These are phyloP conservation scores for Ascochyta rabiei DNA, from an alignment of 2,329 filamentous ascomycete species.

Conservation along the genomic window DNA sequence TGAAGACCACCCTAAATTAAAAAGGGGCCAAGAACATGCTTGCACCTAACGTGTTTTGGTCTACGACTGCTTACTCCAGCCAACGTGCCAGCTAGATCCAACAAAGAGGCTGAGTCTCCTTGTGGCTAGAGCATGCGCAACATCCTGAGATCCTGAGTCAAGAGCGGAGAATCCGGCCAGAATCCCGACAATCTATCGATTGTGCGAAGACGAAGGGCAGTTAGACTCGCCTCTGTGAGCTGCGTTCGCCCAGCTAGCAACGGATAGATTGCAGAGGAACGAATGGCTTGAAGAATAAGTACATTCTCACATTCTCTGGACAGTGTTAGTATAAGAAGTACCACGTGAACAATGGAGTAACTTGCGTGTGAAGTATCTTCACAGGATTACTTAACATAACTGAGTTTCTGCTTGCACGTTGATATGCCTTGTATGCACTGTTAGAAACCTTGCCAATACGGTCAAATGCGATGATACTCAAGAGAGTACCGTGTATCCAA, in stretches of 20 bases:
- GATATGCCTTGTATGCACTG: neutral
- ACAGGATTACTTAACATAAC: neutral
- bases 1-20: no score
- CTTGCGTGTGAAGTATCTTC: no score
- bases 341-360: neutral
- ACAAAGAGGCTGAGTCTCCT: neutral
- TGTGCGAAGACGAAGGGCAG: neutral
- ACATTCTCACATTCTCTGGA: neutral
- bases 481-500: neutral
- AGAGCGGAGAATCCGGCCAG: neutral
- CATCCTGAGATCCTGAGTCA: neutral
- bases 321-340: neutral
- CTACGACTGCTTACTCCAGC: neutral
- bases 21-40: no score
- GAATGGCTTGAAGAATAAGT: neutral
- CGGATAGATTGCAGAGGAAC: neutral
- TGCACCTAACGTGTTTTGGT: no score
- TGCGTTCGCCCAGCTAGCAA: neutral
- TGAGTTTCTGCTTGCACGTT: neutral
- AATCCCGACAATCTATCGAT: neutral
- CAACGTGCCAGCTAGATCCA: neutral
- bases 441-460: neutral
- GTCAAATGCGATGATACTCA: neutral
- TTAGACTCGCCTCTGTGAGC: neutral
- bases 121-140: neutral